phyloP scores from a whole-genome alignment of 2,329 filamentous ascomycete genomes.

The Cadophora sp. region DNA sequence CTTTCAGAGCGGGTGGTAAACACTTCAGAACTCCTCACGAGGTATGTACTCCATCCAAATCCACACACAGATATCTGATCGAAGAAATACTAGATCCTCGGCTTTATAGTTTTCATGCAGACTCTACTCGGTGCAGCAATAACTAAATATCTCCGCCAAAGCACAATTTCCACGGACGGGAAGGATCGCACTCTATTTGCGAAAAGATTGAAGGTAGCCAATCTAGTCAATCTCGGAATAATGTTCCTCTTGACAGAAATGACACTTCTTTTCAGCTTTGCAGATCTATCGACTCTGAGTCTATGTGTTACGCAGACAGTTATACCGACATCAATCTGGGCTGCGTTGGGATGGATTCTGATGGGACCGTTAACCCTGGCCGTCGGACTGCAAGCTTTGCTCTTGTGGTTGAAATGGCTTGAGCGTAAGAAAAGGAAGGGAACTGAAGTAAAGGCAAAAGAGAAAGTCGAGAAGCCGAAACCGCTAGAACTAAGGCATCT shows the following conservation, averaged over 20 bases:
- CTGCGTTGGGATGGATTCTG: neutral
- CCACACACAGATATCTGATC: neutral
- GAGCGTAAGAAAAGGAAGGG: neutral
- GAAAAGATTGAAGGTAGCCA: neutral
- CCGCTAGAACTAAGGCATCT: neutral
- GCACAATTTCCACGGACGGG: no score
- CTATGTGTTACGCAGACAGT: neutral
- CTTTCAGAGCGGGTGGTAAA: neutral
- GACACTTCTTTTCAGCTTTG: conserved; percentile 6
- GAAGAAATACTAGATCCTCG: conserved; percentile 5
- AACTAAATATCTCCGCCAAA: neutral
- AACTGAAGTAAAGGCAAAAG: neutral
- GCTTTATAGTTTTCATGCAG: conserved; percentile 4
- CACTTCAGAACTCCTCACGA: conserved; percentile 15
- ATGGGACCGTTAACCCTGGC: neutral
- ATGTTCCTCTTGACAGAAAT: neutral
- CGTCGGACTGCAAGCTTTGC: neutral
- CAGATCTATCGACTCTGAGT: neutral
- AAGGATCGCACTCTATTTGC: neutral
- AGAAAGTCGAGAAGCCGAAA: neutral
- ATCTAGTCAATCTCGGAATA: neutral
- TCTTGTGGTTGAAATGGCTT: conserved; percentile 2
- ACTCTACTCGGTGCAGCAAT: conserved; percentile 8
- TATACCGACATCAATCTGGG: conserved; percentile 4
- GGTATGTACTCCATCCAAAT: neutral